phyloP scores from a whole-genome alignment of 257 asterid species.

The Linderniella brevidens region DNA sequence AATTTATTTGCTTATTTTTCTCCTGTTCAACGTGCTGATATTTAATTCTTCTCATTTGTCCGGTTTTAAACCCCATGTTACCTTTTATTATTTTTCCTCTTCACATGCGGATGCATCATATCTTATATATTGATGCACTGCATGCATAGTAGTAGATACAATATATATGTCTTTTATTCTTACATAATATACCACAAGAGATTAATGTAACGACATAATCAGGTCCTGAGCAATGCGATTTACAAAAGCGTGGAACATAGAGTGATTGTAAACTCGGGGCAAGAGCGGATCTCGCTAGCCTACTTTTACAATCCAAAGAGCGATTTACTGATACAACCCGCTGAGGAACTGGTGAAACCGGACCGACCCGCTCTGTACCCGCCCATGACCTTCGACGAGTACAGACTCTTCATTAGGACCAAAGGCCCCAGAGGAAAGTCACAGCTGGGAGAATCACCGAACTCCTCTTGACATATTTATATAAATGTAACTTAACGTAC shows the following conservation, averaged over 20 bases:
- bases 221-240: constrained; percentile 50
- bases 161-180: too few species aligned
- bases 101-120: too few species aligned
- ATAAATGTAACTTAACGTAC: too few species aligned
- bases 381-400: constrained; percentile 51
- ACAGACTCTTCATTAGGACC: constrained; percentile 51
- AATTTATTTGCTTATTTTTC: too few species aligned
- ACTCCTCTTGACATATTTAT: too few species aligned
- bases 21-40: too few species aligned
- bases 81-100: too few species aligned
- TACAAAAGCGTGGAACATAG: constrained; percentile 68
- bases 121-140: too few species aligned
- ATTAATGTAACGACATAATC: not conserved
- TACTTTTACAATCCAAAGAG: constrained; percentile 57
- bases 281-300: constrained; percentile 47
- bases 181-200: too few species aligned
- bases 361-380: constrained; percentile 35
- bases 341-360: constrained; percentile 28
- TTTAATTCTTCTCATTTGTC: too few species aligned
- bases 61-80: too few species aligned
- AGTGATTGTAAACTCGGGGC: constrained; percentile 40
- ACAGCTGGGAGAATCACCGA: constrained; percentile 23
- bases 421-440: constrained; percentile 65
- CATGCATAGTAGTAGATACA: too few species aligned
- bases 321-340: constrained; percentile 40